These are phyloP conservation scores for Penicillium pancosmium DNA, from an alignment of 495 filamentous ascomycete species.

Conservation along the genomic window DNA sequence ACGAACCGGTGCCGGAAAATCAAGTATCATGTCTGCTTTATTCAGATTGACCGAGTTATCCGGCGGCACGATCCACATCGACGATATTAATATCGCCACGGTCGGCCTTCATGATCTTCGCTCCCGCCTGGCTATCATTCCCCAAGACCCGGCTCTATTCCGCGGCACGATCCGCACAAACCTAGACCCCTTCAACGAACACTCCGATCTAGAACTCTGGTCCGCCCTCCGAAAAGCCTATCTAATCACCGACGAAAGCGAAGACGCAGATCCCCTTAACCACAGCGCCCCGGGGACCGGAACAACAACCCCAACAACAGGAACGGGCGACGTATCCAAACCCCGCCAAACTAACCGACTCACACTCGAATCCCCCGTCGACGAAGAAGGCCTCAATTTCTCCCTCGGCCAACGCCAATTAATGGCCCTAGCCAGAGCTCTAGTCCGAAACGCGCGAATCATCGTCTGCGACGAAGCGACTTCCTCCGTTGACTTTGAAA, in stretches of 20 bases:
- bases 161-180: conserved; percentile 87
- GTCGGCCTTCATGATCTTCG: conserved; percentile 86
- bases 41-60: conserved; percentile 89
- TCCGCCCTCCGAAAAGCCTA: conserved; percentile 80
- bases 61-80: conserved; percentile 82
- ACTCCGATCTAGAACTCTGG: conserved; percentile 87
- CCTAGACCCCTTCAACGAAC: conserved; percentile 88
- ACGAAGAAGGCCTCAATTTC: conserved; percentile 94
- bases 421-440: conserved; percentile 89
- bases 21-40: conserved; percentile 88
- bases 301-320: conserved; percentile 15
- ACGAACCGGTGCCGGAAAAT: conserved; percentile 92
- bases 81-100: conserved; percentile 84
- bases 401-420: conserved; percentile 95
- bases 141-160: conserved; percentile 95
- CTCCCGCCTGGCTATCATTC: conserved; percentile 89
- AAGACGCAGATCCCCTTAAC: conserved; percentile 24
- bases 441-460: conserved; percentile 84
- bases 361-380: conserved; percentile 81
- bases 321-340: conserved; percentile 18
- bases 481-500: conserved; percentile 91
- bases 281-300: conserved; percentile 24
- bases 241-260: conserved; percentile 59
- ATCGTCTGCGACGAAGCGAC: conserved; percentile 98
- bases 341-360: conserved; percentile 52